Base-by-base conservation (phyloP, 495 filamentous ascomycete genomes). In the Penicillium crystallinum region DNA sequence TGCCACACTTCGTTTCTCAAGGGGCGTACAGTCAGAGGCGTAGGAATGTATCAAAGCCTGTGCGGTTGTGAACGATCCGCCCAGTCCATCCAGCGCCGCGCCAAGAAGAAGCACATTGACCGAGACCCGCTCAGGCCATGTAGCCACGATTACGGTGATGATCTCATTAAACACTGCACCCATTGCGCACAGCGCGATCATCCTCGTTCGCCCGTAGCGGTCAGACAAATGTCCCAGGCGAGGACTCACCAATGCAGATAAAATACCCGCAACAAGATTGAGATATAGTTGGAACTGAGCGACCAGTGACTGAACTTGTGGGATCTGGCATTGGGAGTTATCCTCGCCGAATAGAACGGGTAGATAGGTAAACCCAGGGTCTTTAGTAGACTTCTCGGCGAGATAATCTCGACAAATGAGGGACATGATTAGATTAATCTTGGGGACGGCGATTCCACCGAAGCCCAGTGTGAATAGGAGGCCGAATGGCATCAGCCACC, bases 151-250 rank as follows among this genome's bases (percentile, higher is more conserved):
- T 30, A 93, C 86, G 23, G 87, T 89, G 45, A 93, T 80, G 34
- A 84, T 61, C 65, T 97, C 93, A 38, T 71, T 77, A 1, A 81
- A 41, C 0, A 96, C 73, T 35, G 82, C 79, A 8, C 90, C 90
- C 2, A 80, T 63, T 11, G 84, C 84, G 19, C 81, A 78, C 29
- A 89, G 56, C 12, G 84, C 77, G 47, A 97, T 81, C 33, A 96
- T 62, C 15, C 62, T 74, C 38, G 83, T 88, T 40, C 93, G 81
- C 2, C 93, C 93, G 70, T 91, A 88, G 6, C 89, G 84, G 73
- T 98, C 93, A 2, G 92, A 97, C 18, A 96, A 69, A 0, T 85
- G 78, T 3, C 93, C 93, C 4, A 98, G 66, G 50, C 87, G 88
- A 2, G 93, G 93, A 39, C 86, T 85, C 19, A 83, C 83, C 55